A percentile compares a stretch with the other conserved stretches of the same genome.
These are phyloP conservation scores for Parasitella parasitica DNA, from an alignment of 371 early-diverging fungal species.

Conservation along the genomic window DNA sequence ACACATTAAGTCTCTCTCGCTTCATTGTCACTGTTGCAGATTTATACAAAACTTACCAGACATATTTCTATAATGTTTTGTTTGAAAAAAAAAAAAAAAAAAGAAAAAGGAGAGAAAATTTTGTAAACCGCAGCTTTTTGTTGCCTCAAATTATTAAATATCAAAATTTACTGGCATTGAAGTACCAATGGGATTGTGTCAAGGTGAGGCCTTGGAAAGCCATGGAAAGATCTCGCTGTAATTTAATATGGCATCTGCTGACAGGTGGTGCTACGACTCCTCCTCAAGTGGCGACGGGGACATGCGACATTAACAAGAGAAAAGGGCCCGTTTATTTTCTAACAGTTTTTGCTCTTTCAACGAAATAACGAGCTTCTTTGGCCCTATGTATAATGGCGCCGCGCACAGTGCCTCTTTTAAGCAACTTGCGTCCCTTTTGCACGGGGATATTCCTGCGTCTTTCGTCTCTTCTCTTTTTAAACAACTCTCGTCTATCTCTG, in stretches of 20 bases:
- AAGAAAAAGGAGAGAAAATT: constrained; percentile 1
- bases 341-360: constrained; percentile 49
- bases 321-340: constrained; percentile 16
- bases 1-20: neutral
- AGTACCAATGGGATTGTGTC: constrained; percentile 3
- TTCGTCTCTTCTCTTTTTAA: constrained; percentile 46
- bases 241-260: neutral
- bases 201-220: constrained; percentile 9
- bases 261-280: neutral
- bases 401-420: constrained; percentile 35
- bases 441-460: constrained; percentile 40
- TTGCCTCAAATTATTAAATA: constrained; percentile 3
- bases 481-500: constrained; percentile 48
- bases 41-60: constrained; percentile 21
- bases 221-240: constrained; percentile 13
- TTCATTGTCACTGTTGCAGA: neutral
- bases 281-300: neutral
- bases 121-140: constrained; percentile 1
- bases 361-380: constrained; percentile 44
- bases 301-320: too few relatives aligned
- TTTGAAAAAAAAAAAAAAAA: neutral
- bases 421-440: constrained; percentile 19
- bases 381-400: constrained; percentile 44
- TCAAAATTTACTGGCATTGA: neutral
- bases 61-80: constrained; percentile 14